phyloP scores from a whole-genome alignment of 1,139 yeast genomes.

The Arxiozyma bovina region DNA sequence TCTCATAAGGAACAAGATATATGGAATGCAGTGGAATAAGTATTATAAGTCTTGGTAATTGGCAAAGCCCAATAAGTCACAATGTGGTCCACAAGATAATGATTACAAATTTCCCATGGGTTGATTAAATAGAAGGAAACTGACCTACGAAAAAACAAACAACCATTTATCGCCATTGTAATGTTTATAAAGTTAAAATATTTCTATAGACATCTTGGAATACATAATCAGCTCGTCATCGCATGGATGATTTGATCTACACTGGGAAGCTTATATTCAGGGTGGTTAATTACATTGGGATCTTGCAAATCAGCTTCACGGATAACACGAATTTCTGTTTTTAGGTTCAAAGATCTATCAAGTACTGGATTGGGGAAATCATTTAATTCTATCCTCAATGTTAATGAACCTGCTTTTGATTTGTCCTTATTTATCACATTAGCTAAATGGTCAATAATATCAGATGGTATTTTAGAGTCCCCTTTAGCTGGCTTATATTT shows the following conservation, averaged over 20 bases:
- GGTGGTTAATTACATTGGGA: not conserved
- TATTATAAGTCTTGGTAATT: not conserved
- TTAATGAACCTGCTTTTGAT: constrained; percentile 1
- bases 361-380: constrained; percentile 1
- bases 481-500: constrained; percentile 88
- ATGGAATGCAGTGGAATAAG: not conserved
- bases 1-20: not conserved
- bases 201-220: not conserved
- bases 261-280: not conserved
- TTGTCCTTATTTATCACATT: constrained; percentile 8
- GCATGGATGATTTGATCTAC: not conserved
- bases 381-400: constrained; percentile 3
- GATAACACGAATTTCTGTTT: not conserved
- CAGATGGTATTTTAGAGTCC: constrained; percentile 81
- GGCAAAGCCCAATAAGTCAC: not conserved
- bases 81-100: not conserved
- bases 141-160: not conserved
- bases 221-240: not conserved
- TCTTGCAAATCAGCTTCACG: not conserved
- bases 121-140: too few relatives aligned
- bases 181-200: not conserved
- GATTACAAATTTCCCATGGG: too few relatives aligned
- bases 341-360: not conserved
- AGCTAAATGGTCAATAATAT: constrained; percentile 73
- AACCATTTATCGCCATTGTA: too few relatives aligned